phyloP scores from a whole-genome alignment of 805 yeast genomes.

The Ogataea trehalophila region DNA sequence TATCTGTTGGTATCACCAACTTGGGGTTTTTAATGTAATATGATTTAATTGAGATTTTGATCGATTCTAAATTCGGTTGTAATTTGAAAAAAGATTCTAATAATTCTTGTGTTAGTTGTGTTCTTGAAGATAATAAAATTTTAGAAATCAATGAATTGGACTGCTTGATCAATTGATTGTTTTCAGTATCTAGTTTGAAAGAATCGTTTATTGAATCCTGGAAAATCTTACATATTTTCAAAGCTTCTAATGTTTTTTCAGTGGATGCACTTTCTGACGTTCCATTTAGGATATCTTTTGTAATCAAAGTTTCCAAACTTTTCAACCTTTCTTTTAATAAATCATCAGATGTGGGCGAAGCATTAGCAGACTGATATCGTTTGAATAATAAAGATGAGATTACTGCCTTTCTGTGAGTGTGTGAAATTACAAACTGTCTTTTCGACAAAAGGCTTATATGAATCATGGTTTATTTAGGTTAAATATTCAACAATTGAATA shows the following conservation, averaged over 20 bases:
- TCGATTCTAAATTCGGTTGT: slow-evolving; percentile 22
- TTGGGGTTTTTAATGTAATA: slow-evolving; percentile 21
- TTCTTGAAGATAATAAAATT: slow-evolving; percentile 14
- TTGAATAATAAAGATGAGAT: no score
- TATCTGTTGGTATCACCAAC: slow-evolving; percentile 29
- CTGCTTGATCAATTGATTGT: slow-evolving; percentile 16
- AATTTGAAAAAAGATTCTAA: slow-evolving; percentile 19
- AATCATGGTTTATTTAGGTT: no score
- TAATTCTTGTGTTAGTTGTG: slow-evolving; percentile 16
- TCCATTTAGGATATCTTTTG: slow-evolving; percentile 1
- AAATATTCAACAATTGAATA: no score
- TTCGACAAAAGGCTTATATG: no score
- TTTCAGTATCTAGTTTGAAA: slow-evolving; percentile 15
- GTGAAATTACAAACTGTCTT: no score
- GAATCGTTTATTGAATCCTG: slow-evolving; percentile 24
- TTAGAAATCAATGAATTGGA: slow-evolving; percentile 18
- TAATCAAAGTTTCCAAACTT: slow-evolving; percentile 6
- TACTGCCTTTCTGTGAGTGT: no score
- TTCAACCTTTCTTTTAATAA: slow-evolving; percentile 6
- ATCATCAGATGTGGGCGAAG: background rate
- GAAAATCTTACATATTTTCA: slow-evolving; percentile 19
- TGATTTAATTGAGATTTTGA: slow-evolving; percentile 21
- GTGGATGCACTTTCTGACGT: background rate
- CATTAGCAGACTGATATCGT: no score
- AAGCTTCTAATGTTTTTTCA: slow-evolving; percentile 7